Percentiles rank a stretch among this genome's conserved stretches.
Evolutionary conservation across 805 yeast genomes (phyloP).

Genomic region (Pichia scutulata): DNA sequence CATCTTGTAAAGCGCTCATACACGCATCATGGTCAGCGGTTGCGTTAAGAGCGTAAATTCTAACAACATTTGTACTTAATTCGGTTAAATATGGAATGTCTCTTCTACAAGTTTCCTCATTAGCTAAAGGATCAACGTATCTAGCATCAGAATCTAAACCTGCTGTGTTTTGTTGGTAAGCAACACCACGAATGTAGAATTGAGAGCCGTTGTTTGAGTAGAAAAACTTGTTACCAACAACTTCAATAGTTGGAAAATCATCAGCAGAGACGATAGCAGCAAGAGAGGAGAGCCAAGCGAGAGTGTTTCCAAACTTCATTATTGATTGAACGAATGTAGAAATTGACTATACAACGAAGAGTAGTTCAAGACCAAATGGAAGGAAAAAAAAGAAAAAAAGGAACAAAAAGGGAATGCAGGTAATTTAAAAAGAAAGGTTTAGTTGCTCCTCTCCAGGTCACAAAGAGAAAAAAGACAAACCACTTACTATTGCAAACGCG

Average conservation of each 20-base stretch:
- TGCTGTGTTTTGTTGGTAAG: constrained; percentile 69
- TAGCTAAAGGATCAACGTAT: constrained; percentile 72
- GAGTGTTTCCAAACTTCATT: constrained; percentile 10
- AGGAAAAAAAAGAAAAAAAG: background rate
- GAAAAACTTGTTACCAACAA: constrained; percentile 71
- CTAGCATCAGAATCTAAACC: constrained; percentile 27
- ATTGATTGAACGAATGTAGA: background rate
- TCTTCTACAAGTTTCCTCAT: constrained; percentile 59
- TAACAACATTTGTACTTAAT: constrained; percentile 66
- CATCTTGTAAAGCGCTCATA: constrained; percentile 65
- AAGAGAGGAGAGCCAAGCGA: constrained; percentile 13
- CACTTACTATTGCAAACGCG: background rate
- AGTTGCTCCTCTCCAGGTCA: background rate
- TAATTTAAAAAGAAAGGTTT: background rate
- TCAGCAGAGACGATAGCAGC: constrained; percentile 20
- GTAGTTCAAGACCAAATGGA: no score
- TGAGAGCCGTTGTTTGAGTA: constrained; percentile 65
- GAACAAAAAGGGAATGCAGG: background rate
- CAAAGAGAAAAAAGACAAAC: background rate
- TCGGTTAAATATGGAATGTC: constrained; percentile 72
- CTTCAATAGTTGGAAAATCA: constrained; percentile 44
- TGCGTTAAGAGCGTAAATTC: constrained; percentile 84
- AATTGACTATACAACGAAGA: background rate
- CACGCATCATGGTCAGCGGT: constrained; percentile 64
- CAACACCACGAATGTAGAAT: constrained; percentile 82